Evolutionary conservation across 1,284 basidiomycete species (phyloP), one percentile per base, ranked within the genome.

Genomic region (Sanghuangporus sanghuang): DNA sequence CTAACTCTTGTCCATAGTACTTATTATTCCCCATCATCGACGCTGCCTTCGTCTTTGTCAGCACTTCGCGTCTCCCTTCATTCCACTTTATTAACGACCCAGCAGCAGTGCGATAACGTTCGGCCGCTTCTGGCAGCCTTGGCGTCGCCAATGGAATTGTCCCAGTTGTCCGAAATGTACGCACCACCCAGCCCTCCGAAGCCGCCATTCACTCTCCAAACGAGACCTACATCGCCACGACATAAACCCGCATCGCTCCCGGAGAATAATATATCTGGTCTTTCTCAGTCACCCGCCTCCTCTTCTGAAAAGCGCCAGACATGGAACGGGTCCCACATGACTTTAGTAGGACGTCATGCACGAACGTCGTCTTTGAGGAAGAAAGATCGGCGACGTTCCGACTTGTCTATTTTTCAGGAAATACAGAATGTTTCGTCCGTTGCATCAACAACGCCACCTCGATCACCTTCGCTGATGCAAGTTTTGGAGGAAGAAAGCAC

Each of bases 131-230:
- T 93, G 53, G 81, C 86, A 2, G 90, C 90, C 7, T 81, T 93
- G 57, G 86, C 90, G 0, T 84, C 82, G 3, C 86, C 87, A 0
- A 71, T 79, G 14, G 86, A 89, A 67, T 76, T 92, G 14, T 79
- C 85, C 8, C 90, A 90, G 69, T 78, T 93, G 8, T 79, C 87
- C 3, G 89, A 91, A 73, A 93, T 93, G 90, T 93, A 93, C 72
- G 89, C 89, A 0, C 91, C 91, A 2, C 81, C 89, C 0, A 89
- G 86, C 1, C 85, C 87, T 12, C 72, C 79, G 35, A 79, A 78
- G 62, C 71, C 78, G 5, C 66, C 72, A 8, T 78, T 80, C 66
- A 64, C 69, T 27, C 70, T 75, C 40, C 66, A 63, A 46, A 42
- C 73, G 66, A 74, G 78, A 23, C 76, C 76, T 1, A 71, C 81